These are phyloP conservation scores for Crataegus laevigata DNA, from an alignment of 306 rosid species.

Conservation along the genomic window DNA sequence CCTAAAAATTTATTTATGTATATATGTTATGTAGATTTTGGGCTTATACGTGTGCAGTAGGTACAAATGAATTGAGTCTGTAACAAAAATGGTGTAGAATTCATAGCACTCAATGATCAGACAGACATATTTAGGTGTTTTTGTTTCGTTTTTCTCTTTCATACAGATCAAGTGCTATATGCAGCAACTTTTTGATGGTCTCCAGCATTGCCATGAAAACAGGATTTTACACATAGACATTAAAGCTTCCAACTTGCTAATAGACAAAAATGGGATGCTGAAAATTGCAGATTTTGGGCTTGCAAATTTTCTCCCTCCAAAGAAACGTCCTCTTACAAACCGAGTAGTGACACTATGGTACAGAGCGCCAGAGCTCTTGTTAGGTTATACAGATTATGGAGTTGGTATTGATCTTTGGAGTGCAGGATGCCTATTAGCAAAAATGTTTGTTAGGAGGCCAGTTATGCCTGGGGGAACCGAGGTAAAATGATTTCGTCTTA, in stretches of 20 bases:
- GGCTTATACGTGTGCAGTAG: neutral
- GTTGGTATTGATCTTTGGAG: constrained; percentile 84
- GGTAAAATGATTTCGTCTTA: constrained; percentile 29
- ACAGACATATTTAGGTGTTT: neutral
- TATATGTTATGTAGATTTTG: neutral
- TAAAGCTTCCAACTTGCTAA: constrained; percentile 70
- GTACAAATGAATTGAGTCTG: neutral
- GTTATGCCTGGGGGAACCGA: constrained; percentile 73
- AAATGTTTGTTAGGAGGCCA: constrained; percentile 64
- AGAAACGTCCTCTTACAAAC: constrained; percentile 46
- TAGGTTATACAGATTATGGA: constrained; percentile 75
- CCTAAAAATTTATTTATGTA: neutral
- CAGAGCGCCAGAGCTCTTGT: constrained; percentile 79
- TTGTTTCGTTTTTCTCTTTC: neutral
- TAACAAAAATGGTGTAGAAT: neutral
- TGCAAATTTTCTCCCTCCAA: constrained; percentile 38
- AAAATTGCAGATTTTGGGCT: constrained; percentile 90
- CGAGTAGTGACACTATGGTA: constrained; percentile 90
- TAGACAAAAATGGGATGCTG: constrained; percentile 50
- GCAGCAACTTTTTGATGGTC: constrained; percentile 73
- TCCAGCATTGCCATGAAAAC: constrained; percentile 54
- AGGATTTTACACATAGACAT: constrained; percentile 67
- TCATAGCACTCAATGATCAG: neutral
- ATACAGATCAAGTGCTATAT: constrained; percentile 71
- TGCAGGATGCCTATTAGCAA: constrained; percentile 68